Conservation (phyloP, 23 red algal genomes). For the Gracilariopsis chorda region DNA sequence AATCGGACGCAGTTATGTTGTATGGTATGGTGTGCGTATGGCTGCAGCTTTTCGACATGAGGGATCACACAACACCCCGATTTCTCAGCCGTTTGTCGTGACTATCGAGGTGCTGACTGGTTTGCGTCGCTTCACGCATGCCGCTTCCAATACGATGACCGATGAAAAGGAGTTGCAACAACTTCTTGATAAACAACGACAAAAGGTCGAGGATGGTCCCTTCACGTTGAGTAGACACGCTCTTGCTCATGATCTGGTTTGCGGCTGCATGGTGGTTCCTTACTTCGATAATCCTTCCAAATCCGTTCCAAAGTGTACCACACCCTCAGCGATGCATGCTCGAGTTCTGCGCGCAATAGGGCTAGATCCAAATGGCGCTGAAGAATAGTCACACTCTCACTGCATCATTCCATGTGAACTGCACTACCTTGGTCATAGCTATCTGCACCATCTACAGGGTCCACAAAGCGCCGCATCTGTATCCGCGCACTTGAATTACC, state of each 20-base stretch:
- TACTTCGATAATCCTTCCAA: neutral
- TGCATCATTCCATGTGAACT: neutral
- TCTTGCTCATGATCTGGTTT: neutral
- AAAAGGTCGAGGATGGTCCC: neutral
- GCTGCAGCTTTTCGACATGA: neutral
- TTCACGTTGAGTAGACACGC: neutral
- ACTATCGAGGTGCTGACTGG: neutral
- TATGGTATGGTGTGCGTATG: neutral
- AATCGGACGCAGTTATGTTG: neutral
- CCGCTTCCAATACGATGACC: neutral
- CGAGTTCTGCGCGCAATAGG: neutral
- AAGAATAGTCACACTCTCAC: neutral
- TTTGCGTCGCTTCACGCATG: constrained; percentile 1
- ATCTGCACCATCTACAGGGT: constrained; percentile 1
- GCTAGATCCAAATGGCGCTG: neutral
- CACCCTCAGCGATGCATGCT: neutral
- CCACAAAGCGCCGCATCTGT: neutral
- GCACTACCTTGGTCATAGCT: constrained; percentile 18
- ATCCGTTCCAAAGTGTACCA: neutral
- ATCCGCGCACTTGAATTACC: neutral
- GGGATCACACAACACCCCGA: neutral
- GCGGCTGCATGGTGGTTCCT: neutral
- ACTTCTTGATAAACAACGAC: neutral
- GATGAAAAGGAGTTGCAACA: neutral
- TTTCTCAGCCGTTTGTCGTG: neutral